Conservation (phyloP, 768 basidiomycete species). For the Fistulinella prunicolor region DNA sequence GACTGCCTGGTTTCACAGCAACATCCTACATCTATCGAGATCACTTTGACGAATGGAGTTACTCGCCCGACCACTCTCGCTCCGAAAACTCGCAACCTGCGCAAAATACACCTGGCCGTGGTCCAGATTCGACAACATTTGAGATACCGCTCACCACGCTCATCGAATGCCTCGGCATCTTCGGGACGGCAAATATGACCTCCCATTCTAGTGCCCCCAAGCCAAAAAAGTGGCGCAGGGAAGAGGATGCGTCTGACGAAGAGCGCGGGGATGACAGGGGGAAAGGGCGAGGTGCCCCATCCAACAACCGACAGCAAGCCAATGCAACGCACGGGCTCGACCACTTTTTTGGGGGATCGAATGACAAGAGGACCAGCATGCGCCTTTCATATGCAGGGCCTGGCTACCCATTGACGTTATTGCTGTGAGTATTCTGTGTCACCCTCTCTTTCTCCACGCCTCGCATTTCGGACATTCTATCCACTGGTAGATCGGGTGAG, state of each 20-base stretch:
- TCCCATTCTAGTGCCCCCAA: constrained; percentile 31
- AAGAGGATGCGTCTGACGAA: constrained; percentile 47
- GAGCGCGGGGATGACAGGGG: constrained; percentile 34
- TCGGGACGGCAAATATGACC: constrained; percentile 66
- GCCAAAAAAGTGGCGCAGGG: constrained; percentile 48
- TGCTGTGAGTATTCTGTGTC: constrained; percentile 57
- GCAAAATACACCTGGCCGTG: constrained; percentile 11
- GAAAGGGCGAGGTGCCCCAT: constrained; percentile 15
- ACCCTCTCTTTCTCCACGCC: background rate
- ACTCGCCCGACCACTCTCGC: constrained; percentile 42
- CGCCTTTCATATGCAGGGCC: constrained; percentile 76
- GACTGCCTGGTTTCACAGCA: constrained; percentile 46
- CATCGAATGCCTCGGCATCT: constrained; percentile 90
- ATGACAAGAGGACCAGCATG: constrained; percentile 76
- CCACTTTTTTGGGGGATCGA: constrained; percentile 48
- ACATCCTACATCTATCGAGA: constrained; percentile 78
- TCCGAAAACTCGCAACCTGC: constrained; percentile 22
- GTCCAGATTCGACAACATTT: constrained; percentile 45
- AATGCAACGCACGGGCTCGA: constrained; percentile 42
- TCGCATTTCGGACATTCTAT: background rate
- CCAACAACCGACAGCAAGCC: constrained; percentile 19
- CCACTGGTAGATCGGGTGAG: constrained; percentile 1
- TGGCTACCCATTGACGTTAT: constrained; percentile 73
- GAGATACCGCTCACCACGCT: constrained; percentile 83
- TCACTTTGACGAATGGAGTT: constrained; percentile 79